Base-by-base conservation (phyloP, 2,329 filamentous ascomycete species). In the Clarireedia paspali region DNA sequence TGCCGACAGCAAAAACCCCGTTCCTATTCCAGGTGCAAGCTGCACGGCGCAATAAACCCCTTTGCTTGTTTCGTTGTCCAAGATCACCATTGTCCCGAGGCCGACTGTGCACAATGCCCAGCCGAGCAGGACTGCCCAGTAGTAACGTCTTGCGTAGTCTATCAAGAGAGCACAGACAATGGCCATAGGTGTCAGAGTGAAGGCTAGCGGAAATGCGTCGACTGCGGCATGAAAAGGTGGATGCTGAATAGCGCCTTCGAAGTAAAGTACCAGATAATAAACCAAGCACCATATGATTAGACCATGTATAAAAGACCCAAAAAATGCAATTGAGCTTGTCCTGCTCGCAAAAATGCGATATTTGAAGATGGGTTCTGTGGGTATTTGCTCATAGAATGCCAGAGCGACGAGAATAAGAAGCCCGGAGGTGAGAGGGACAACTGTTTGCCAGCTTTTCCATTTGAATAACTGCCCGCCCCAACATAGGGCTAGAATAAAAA, bases 171-270 rank as follows among this genome's bases (percentile, higher is more conserved):
- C 40, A n/a, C 40, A 44, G 6, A 44, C 40, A 44, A 44, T 44
- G 17, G 40, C 40, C 40, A 44, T 44, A 6, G 40, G 10, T 17
- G n/a, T 44, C 17, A 44, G n/a, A 44, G 10, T 44, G n/a, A 44
- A 44, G 10, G 40, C 40, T 6, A 44, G n/a, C 6, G 40, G 40
- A 44, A 44, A 44, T 6, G 40, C 40, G 17, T 44, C 5, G 75
- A 67, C 58, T 76, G 74, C 12, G 79, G 66, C 56, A 38, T 36
- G 48, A 24, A 20, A 40, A n/a, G 48, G 20, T 14, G 42, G 5
- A 3, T 45, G 42, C 23, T 4, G 42, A 3, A 45, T 45, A 45
- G 12, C 42, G n/a, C 42, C 12, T 45, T 45, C n/a, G 20, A 24
- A 45, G 17, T 44, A 44, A 12, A 44, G 40, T 14, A 44, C 40